Evolutionary conservation across 1,284 basidiomycete species (phyloP).

Genomic region (Pascua sp.): DNA sequence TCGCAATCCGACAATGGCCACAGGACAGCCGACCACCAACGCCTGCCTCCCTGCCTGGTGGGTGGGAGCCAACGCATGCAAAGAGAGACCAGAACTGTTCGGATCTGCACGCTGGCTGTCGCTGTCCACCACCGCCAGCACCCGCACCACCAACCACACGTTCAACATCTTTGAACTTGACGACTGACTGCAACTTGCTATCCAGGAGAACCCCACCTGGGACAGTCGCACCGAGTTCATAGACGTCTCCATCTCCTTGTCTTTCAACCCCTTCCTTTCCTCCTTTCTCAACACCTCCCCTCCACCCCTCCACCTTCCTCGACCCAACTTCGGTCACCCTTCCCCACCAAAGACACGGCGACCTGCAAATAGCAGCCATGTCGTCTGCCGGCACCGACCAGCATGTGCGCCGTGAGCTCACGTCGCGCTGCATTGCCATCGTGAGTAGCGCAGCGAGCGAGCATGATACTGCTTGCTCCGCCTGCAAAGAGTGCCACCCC

Average conservation of each 20-base stretch:
- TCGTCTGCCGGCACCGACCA: conserved; percentile 35
- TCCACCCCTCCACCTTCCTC: background rate
- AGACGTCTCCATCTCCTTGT: background rate
- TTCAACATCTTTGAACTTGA: too few relatives aligned
- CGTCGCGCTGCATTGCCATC: conserved; percentile 93
- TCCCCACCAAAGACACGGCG: conserved; percentile 7
- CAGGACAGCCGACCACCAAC: too few relatives aligned
- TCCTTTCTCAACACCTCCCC: background rate
- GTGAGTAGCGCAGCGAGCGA: conserved; percentile 23
- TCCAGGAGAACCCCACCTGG: background rate
- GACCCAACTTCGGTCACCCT: conserved; percentile 1
- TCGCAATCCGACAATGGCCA: too few relatives aligned
- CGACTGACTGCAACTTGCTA: too few relatives aligned
- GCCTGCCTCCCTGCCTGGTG: too few relatives aligned
- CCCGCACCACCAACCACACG: too few relatives aligned
- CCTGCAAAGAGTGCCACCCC: background rate
- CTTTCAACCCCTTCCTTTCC: background rate
- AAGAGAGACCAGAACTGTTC: too few relatives aligned
- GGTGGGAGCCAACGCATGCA: too few relatives aligned
- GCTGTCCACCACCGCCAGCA: too few relatives aligned
- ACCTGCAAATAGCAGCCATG: conserved; percentile 17
- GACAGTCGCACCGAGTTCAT: background rate
- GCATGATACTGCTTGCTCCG: background rate
- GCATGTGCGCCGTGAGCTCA: conserved; percentile 64
- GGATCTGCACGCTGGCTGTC: too few relatives aligned